Conservation (phyloP, 2,329 filamentous ascomycete genomes). For the Neodidymelliopsis sp. region DNA sequence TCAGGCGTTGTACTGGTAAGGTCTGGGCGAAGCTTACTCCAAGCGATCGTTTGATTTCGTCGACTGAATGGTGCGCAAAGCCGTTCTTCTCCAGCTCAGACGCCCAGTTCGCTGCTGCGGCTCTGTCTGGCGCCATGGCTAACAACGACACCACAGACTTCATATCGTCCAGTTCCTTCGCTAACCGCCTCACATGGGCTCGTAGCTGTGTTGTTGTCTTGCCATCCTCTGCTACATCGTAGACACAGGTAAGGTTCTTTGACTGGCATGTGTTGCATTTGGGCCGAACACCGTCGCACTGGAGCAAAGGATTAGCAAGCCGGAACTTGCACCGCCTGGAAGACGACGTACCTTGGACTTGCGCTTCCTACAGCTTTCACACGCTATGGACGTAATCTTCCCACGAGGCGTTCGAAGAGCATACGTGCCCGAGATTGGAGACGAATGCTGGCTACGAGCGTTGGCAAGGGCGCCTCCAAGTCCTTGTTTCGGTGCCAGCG, state of each 20-base stretch:
- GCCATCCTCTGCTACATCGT: constrained; percentile 50
- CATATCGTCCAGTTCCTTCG: constrained; percentile 50
- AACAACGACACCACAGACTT: constrained; percentile 48
- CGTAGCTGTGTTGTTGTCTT: constrained; percentile 49
- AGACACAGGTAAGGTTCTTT: constrained; percentile 48
- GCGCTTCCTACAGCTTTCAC: constrained; percentile 49
- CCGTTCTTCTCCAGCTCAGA: constrained; percentile 48
- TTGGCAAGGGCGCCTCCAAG: constrained; percentile 40
- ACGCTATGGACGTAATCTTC: constrained; percentile 51
- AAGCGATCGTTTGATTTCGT: constrained; percentile 48
- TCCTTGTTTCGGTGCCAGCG: constrained; percentile 48
- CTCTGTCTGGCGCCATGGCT: constrained; percentile 44
- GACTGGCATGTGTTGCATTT: constrained; percentile 51
- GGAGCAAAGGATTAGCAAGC: constrained; percentile 18
- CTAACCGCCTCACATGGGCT: constrained; percentile 47
- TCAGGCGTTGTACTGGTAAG: constrained; percentile 18
- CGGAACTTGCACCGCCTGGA: not conserved
- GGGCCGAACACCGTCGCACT: constrained; percentile 50
- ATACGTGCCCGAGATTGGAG: constrained; percentile 48
- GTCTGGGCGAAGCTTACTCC: constrained; percentile 29
- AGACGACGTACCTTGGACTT: constrained; percentile 45
- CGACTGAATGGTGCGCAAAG: constrained; percentile 47
- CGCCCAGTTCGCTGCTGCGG: constrained; percentile 46
- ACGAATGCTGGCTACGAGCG: constrained; percentile 43
- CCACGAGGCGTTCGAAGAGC: constrained; percentile 47